phyloP scores from a whole-genome alignment of 106 monocot genomes.

The Platanthera guangdongensis region DNA sequence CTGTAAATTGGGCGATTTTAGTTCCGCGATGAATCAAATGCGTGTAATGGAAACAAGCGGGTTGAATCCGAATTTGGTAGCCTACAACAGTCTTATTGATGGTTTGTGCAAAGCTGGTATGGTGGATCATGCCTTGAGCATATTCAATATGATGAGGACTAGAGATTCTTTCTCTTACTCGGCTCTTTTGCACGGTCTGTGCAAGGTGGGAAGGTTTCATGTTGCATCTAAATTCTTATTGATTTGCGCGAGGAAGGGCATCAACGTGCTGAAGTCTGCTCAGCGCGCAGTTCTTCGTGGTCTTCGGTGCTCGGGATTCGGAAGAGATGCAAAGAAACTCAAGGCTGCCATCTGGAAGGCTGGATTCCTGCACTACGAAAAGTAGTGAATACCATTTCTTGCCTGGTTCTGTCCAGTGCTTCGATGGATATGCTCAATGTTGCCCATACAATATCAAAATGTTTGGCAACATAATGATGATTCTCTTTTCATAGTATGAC shows the following conservation, averaged over 20 bases:
- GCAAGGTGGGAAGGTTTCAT: slow-evolving; percentile 38
- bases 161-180: slow-evolving; percentile 83
- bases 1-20: slow-evolving; percentile 47
- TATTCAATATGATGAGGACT: slow-evolving; percentile 48
- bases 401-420: neutral
- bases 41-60: slow-evolving; percentile 38
- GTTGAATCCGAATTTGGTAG: slow-evolving; percentile 44
- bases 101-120: slow-evolving; percentile 54
- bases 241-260: slow-evolving; percentile 40
- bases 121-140: slow-evolving; percentile 49
- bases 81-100: slow-evolving; percentile 70
- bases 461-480: neutral
- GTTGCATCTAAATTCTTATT: slow-evolving; percentile 51
- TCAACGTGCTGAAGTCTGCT: slow-evolving; percentile 43
- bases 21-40: slow-evolving; percentile 44
- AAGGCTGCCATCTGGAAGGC: slow-evolving; percentile 31
- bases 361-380: slow-evolving; percentile 18
- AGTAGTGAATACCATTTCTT: neutral
- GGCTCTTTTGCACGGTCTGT: slow-evolving; percentile 62
- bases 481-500: neutral
- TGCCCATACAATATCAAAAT: neutral
- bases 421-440: neutral
- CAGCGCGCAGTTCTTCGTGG: slow-evolving; percentile 54
- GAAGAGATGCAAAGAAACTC: slow-evolving; percentile 48
- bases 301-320: slow-evolving; percentile 42